Evolutionary conservation across 2,329 filamentous ascomycete genomes (phyloP), one percentile per base, ranked within the genome.

Genomic region (Basipetospora sp.): DNA sequence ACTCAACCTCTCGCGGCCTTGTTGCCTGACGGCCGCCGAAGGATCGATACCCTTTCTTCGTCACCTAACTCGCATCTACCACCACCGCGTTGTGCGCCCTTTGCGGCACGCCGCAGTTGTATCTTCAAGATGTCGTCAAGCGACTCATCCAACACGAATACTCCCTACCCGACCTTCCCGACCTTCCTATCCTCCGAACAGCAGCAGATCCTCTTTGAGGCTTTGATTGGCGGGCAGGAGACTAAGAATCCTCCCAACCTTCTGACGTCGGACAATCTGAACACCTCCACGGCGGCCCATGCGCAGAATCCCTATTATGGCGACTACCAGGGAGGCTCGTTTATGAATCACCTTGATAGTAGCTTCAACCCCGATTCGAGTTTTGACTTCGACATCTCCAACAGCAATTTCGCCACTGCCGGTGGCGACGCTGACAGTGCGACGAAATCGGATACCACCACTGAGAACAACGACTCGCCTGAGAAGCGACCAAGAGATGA

Each of bases 401-500:
- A 40, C 28, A 43, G 44, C 36, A 59, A 56, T 17, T 54, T 58
- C 43, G 60, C 60, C 43, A 58, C 64, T 35, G 53, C 49, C 37
- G 63, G 88, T 50, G 84, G 80, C 19, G 79, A 83, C 41, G 59
- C 88, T 16, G 80, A 80, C 1, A 76, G 67, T 39, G 52, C 58
- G 11, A 55, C 59, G 19, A 69, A 74, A 42, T 68, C 69, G 10
- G 75, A 78, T 27, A 77, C 72, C 13, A 68, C 63, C 8, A 71
- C n/a, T n/a, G n/a, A n/a, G n/a, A n/a, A 80, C 38, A 51, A 48
- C 14, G 59, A 62, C 11, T 67, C 59, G 27, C 65, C 67, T 6
- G 77, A 80, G 41, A 88, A 88, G 63, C 68, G 81, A 44, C 77
- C 80, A 53, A 80, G 77, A 50, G 77, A 80, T 34, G 74, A 77